A percentile compares a stretch with the other conserved stretches of the same genome.
Evolutionary conservation across 352 stramenopile species (phyloP).

Genomic region (Pythium brassicae): DNA sequence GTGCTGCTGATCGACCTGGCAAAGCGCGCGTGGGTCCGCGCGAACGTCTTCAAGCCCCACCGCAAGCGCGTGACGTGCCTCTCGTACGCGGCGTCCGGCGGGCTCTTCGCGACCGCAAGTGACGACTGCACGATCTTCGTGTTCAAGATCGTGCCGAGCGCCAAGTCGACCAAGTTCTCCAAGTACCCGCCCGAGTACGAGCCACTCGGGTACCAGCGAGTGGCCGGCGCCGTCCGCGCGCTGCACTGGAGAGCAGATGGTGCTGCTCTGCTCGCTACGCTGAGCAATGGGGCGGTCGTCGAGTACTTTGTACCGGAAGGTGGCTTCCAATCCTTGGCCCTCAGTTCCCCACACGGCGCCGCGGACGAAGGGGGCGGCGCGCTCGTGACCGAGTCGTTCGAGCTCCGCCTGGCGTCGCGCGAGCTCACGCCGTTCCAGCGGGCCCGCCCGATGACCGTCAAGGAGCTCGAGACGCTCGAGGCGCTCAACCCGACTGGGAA

Average conservation of each 20-base stretch:
- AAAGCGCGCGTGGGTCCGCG: slow-evolving; percentile 44
- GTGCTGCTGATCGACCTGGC: slow-evolving; percentile 55
- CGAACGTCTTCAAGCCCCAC: slow-evolving; percentile 89
- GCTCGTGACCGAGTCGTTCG: slow-evolving; percentile 41
- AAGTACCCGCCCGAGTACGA: slow-evolving; percentile 60
- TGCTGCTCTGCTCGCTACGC: slow-evolving; percentile 62
- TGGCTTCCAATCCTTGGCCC: slow-evolving; percentile 13
- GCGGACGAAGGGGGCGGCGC: slow-evolving; percentile 13
- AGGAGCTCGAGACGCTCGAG: slow-evolving; percentile 46
- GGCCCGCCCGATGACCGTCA: slow-evolving; percentile 39
- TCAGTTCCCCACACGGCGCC: slow-evolving; percentile 2
- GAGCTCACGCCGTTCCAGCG: slow-evolving; percentile 40
- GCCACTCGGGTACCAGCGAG: slow-evolving; percentile 71
- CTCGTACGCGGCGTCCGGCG: slow-evolving; percentile 61
- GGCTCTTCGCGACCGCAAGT: slow-evolving; percentile 72
- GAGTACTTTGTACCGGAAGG: slow-evolving; percentile 56
- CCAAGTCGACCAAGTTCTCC: slow-evolving; percentile 46
- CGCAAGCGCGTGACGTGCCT: slow-evolving; percentile 61
- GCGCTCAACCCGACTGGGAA: slow-evolving; percentile 32
- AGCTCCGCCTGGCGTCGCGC: slow-evolving; percentile 38
- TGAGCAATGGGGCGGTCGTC: slow-evolving; percentile 47
- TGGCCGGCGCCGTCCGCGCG: slow-evolving; percentile 22
- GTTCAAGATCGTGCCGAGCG: slow-evolving; percentile 56
- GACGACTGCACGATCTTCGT: slow-evolving; percentile 86
- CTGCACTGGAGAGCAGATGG: slow-evolving; percentile 73